Evolutionary conservation across 2,329 filamentous ascomycete species (phyloP), one percentile per base, ranked within the genome.

Genomic region (Xylariales sp.): DNA sequence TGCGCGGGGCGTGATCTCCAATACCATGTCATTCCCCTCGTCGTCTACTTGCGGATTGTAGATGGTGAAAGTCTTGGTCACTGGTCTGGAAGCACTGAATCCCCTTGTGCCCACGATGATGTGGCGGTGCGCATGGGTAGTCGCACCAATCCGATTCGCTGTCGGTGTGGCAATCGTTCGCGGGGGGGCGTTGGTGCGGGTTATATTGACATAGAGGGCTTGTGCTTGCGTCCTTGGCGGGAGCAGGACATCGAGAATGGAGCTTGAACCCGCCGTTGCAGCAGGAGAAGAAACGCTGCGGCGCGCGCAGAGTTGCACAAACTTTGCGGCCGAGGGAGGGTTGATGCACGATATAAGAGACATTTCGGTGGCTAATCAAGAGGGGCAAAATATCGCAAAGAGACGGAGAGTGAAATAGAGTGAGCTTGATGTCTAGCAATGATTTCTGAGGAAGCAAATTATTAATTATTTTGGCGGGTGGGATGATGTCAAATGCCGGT

Each of bases 1-100:
- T 48, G 95, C 95, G 56, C 94, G 88, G 1, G 92, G 87, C 0
- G 94, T 97, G 69, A 98, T 97, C 62, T 91, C 90, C 30, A 99
- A 85, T 73, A 83, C 83, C 90, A 97, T 93, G 23, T 91, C 87
- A n/a, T 93, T 91, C 32, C 95, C 95, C 63, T 94, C 89, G 39
- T 97, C 93, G 78, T 96, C 93, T 64, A 86, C 86, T 72, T 91
- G 89, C 0, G 93, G 92, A 77, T 98, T 97, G 71, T 84, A 80
- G 4, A 89, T 80, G 49, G 84, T 84, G 36, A 80, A 78, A 0
- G 88, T 90, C 67, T 80, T 81, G 30, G 61, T 61, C 7, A 69
- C 59, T 16, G 58, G 39, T 32, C 53, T 14, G 5, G 69, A 69
- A 2, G 55, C 61, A 18, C 58, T 64, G 9, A 71, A 71, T 5